phyloP scores from a whole-genome alignment of 176 grass and related monocot genomes.

The Echinochloa phyllopogon region DNA sequence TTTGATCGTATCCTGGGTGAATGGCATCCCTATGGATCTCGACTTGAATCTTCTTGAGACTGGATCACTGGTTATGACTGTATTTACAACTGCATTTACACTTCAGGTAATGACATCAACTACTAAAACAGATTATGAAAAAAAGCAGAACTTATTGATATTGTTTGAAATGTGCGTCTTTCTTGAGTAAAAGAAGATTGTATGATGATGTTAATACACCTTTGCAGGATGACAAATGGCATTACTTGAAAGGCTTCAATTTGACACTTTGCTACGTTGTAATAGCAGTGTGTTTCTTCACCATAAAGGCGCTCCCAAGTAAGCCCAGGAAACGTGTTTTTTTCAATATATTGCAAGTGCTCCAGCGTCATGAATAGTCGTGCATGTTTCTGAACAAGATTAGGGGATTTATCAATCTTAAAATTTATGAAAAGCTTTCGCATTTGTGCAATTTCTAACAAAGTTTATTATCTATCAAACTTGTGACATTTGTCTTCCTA shows the following conservation, averaged over 20 bases:
- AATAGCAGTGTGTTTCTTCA: slow-evolving; percentile 57
- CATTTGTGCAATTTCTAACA: neutral
- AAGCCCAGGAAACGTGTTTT: slow-evolving; percentile 26
- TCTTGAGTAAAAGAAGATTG: neutral
- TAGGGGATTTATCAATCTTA: neutral
- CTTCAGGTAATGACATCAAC: slow-evolving; percentile 53
- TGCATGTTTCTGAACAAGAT: neutral
- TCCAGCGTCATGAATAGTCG: too few species aligned
- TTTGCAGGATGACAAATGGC: slow-evolving; percentile 65
- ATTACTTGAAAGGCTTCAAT: slow-evolving; percentile 77
- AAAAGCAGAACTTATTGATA: neutral
- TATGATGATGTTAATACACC: neutral
- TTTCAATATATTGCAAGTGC: neutral
- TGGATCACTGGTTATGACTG: slow-evolving; percentile 54
- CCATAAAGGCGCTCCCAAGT: slow-evolving; percentile 45
- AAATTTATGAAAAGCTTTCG: neutral
- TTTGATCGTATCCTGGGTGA: slow-evolving; percentile 64
- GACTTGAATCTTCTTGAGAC: slow-evolving; percentile 69
- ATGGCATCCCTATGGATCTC: slow-evolving; percentile 66
- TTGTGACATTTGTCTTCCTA: neutral
- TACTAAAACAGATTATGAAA: neutral
- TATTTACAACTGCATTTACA: slow-evolving; percentile 59
- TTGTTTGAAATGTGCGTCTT: neutral
- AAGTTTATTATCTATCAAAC: neutral
- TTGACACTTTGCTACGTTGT: slow-evolving; percentile 60